These are phyloP conservation scores for Irineochytrium annulatum DNA, from an alignment of 192 early-diverging fungal genomes.

Conservation along the genomic window DNA sequence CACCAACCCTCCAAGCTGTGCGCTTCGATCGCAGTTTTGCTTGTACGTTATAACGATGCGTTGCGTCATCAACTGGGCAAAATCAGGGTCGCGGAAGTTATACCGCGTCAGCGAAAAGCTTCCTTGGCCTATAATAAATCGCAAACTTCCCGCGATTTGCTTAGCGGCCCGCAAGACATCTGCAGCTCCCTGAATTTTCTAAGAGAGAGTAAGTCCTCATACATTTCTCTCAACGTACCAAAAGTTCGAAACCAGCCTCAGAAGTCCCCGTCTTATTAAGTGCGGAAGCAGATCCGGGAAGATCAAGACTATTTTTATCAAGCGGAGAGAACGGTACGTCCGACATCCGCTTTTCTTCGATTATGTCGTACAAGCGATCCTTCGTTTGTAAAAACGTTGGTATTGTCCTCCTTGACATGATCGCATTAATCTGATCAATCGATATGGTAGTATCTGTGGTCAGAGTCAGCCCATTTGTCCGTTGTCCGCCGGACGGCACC, in stretches of 20 bases:
- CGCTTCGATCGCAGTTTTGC: constrained; percentile 10
- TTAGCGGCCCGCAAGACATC: too few relatives aligned
- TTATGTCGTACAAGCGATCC: constrained; percentile 36
- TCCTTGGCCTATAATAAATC: constrained; percentile 18
- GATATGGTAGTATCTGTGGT: constrained; percentile 23
- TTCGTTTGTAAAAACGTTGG: constrained; percentile 53
- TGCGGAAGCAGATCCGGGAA: too few relatives aligned
- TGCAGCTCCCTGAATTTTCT: too few relatives aligned
- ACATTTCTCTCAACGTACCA: too few relatives aligned
- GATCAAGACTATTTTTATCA: too few relatives aligned
- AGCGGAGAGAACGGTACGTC: constrained; percentile 19
- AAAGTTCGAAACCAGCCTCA: too few relatives aligned
- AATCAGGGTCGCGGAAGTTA: constrained; percentile 49
- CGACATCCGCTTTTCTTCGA: constrained; percentile 53
- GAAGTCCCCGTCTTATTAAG: too few relatives aligned
- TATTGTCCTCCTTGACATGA: constrained; percentile 51
- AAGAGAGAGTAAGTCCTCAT: too few relatives aligned
- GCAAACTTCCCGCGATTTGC: constrained; percentile 4
- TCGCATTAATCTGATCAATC: constrained; percentile 38
- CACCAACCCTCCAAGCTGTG: constrained; percentile 1
- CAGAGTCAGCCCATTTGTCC: constrained; percentile 25
- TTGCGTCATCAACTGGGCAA: constrained; percentile 34
- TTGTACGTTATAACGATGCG: constrained; percentile 13
- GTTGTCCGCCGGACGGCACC: too few relatives aligned
- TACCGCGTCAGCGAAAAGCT: constrained; percentile 34